Evolutionary conservation across 1,284 basidiomycete genomes (phyloP), one percentile per base, ranked within the genome.

Genomic region (Tylopilus orsonianus): DNA sequence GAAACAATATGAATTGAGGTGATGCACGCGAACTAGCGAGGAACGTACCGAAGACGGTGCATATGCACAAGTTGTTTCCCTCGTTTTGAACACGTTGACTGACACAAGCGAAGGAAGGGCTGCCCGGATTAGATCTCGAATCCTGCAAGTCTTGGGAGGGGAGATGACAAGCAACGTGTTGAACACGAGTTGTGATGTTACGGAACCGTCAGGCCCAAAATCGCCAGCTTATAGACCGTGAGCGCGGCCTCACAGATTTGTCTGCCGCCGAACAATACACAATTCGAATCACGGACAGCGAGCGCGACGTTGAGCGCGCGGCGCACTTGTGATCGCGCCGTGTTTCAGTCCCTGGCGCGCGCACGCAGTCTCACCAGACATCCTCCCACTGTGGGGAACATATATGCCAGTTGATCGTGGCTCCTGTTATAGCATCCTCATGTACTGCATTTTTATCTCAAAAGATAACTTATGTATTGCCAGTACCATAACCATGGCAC

Each of bases 31-130:
- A 56, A 58, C 57, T 61, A 64, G 53, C 58, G 67, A 62, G 59
- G 55, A 53, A 70, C 87, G 73, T 76, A 87, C 87, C 87, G 85
- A 71, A 90, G 87, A 62, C 84, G 85, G 75, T 87, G 73, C 87
- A 90, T 89, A 66, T 63, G 70, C 59, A 62, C 62, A 58, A 65
- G 57, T 54, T 56, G 55, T 46, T 48, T 54, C 61, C 78, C 81
- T 84, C 77, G 79, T 74, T 80, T 78, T 71, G 68, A 74, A 79
- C 83, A 86, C 83, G 84, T 81, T 84, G 71, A 60, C 64, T 54
- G 58, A 52, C 45, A 37, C 43, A 58, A 50, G 53, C 60, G 45
- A 44, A 46, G 42, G 46, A 47, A 53, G 34, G 39, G 41, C 37
- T 47, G 14, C 56, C 54, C 53, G 50, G 52, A 66, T 50, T 55